Conservation (phyloP, 73 alveolate species). For the Paramecium octaurelia region DNA sequence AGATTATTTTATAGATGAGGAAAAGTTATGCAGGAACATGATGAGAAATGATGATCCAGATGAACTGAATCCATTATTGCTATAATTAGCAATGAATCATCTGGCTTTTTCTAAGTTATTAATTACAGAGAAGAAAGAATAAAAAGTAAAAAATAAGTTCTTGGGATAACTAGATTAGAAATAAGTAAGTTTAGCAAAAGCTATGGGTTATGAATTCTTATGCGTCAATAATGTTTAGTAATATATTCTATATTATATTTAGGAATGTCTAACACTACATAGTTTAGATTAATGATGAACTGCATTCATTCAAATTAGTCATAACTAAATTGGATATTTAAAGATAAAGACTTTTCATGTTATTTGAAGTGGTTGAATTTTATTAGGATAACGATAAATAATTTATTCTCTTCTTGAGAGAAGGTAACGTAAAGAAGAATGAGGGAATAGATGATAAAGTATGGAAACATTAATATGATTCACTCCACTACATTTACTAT, state of each 20-base stretch:
- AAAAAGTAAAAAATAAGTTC: neutral
- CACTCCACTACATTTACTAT: neutral
- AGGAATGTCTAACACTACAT: neutral
- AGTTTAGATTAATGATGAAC: neutral
- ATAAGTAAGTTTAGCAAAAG: neutral
- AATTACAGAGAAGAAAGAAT: neutral
- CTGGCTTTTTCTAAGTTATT: neutral
- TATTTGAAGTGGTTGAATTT: neutral
- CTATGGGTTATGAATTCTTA: neutral
- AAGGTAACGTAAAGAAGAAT: neutral
- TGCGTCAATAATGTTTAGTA: constrained; percentile 20
- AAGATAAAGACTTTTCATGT: neutral
- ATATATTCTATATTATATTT: neutral
- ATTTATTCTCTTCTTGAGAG: neutral
- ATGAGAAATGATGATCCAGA: neutral
- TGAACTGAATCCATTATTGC: neutral
- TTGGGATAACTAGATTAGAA: neutral
- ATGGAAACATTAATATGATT: neutral
- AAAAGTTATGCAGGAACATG: neutral
- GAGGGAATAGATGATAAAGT: neutral
- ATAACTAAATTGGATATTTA: neutral
- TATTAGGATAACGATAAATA: neutral
- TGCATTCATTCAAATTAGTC: neutral
- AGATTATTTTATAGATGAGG: neutral
- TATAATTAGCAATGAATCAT: constrained; percentile 15